phyloP scores from a whole-genome alignment of 129 eudicot species.

The Lactuca sativa region DNA sequence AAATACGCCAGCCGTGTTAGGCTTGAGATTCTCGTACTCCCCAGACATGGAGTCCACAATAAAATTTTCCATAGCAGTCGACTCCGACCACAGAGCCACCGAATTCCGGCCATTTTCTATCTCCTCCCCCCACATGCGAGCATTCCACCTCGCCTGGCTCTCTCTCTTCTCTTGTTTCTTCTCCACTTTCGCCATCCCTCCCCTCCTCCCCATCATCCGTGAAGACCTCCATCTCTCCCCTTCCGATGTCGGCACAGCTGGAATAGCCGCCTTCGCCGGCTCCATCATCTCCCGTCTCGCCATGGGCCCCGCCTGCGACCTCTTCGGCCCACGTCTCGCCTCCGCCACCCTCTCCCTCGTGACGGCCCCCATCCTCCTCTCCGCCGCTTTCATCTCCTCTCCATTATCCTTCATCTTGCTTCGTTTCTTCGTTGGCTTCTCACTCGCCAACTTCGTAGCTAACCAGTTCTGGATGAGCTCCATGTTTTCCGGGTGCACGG shows the following conservation, averaged over 20 bases:
- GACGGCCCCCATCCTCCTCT: slow-evolving; percentile 63
- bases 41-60: slow-evolving; percentile 26
- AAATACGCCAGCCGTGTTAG: slow-evolving; percentile 17
- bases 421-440: slow-evolving; percentile 66
- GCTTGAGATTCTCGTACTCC: slow-evolving; percentile 3
- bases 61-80: slow-evolving; percentile 49
- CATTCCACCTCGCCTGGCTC: slow-evolving; percentile 85
- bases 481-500: slow-evolving; percentile 59
- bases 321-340: slow-evolving; percentile 71
- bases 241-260: slow-evolving; percentile 62
- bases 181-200: slow-evolving; percentile 82
- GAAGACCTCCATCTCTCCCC: slow-evolving; percentile 60
- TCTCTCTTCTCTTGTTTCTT: slow-evolving; percentile 66
- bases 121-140: slow-evolving; percentile 72
- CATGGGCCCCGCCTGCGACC: slow-evolving; percentile 81
- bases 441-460: slow-evolving; percentile 67
- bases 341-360: slow-evolving; percentile 62
- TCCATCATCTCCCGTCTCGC: slow-evolving; percentile 69
- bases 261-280: slow-evolving; percentile 66
- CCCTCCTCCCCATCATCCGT: slow-evolving; percentile 75
- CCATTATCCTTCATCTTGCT: slow-evolving; percentile 43
- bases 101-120: slow-evolving; percentile 47
- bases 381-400: slow-evolving; percentile 30
- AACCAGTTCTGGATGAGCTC: slow-evolving; percentile 88
- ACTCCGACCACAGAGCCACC: slow-evolving; percentile 64